Evolutionary conservation across 352 stramenopile genomes (phyloP).

Genomic region (Phytophthora fragariae): DNA sequence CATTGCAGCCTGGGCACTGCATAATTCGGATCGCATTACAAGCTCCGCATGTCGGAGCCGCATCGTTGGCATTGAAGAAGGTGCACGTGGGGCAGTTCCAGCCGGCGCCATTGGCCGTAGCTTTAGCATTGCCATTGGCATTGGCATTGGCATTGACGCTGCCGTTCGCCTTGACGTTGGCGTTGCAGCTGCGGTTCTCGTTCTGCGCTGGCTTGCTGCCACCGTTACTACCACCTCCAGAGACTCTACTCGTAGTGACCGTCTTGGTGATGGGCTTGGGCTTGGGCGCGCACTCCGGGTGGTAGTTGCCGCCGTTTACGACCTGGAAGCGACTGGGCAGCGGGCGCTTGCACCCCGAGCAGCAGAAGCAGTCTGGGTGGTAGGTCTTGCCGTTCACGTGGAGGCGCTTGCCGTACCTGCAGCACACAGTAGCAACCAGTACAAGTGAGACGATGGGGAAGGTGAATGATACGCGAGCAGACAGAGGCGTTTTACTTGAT

Average conservation of each 20-base stretch:
- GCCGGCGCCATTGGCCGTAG: conserved; percentile 7
- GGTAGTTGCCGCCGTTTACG: conserved; percentile 50
- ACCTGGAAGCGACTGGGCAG: conserved; percentile 50
- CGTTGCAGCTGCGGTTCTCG: conserved; percentile 26
- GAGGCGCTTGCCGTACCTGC: conserved; percentile 50
- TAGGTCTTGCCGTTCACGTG: conserved; percentile 50
- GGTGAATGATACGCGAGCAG: conserved; percentile 16
- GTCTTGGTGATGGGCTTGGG: conserved; percentile 27
- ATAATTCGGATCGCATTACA: conserved; percentile 38
- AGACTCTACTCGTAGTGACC: conserved; percentile 24
- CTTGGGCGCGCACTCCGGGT: conserved; percentile 46
- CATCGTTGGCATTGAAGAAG: conserved; percentile 43
- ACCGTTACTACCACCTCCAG: background rate
- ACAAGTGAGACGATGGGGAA: background rate
- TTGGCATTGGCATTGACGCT: background rate
- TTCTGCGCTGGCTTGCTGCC: conserved; percentile 2
- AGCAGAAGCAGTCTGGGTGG: conserved; percentile 63
- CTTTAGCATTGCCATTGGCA: background rate
- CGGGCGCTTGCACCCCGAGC: conserved; percentile 43
- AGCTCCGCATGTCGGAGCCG: conserved; percentile 31
- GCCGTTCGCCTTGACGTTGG: conserved; percentile 14
- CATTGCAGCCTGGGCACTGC: conserved; percentile 37
- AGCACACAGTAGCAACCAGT: background rate
- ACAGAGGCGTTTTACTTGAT: conserved; percentile 35
- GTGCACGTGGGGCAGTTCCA: conserved; percentile 51